Percentiles rank a stretch among this genome's conserved stretches.
phyloP scores from a whole-genome alignment of 129 eudicot genomes.

The Logfia minima region DNA sequence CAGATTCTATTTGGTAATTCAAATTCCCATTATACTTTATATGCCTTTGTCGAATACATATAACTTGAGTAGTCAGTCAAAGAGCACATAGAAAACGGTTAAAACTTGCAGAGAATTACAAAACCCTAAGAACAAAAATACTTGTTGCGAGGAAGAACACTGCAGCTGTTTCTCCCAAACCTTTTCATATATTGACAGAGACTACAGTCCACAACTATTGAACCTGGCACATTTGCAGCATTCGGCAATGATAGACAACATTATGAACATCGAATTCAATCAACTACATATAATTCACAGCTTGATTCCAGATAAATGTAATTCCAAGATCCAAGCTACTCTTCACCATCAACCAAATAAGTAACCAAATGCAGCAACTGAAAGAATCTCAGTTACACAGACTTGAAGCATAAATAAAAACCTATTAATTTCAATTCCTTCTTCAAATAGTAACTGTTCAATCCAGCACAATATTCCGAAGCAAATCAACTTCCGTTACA shows the following conservation, averaged over 20 bases:
- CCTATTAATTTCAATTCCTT: background rate
- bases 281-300: constrained; percentile 7
- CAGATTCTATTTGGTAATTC: constrained; percentile 9
- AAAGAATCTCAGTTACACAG: background rate
- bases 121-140: constrained; percentile 19
- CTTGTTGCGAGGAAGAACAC: constrained; percentile 1
- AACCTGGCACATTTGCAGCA: background rate
- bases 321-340: constrained; percentile 12
- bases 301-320: constrained; percentile 1
- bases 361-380: background rate
- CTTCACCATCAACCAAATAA: background rate
- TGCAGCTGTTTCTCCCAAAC: constrained; percentile 11
- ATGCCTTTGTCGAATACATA: background rate
- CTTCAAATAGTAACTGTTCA: constrained; percentile 18
- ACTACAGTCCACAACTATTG: constrained; percentile 13
- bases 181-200: constrained; percentile 10
- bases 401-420: background rate
- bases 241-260: background rate
- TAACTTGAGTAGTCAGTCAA: background rate
- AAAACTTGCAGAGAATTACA: background rate
- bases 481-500: constrained; percentile 26
- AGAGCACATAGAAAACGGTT: background rate
- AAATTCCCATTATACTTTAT: constrained; percentile 3
- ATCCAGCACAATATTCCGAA: constrained; percentile 10
- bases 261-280: background rate